Base-by-base conservation (phyloP, 2,329 filamentous ascomycete genomes). In the Exophiala xenobiotica region DNA sequence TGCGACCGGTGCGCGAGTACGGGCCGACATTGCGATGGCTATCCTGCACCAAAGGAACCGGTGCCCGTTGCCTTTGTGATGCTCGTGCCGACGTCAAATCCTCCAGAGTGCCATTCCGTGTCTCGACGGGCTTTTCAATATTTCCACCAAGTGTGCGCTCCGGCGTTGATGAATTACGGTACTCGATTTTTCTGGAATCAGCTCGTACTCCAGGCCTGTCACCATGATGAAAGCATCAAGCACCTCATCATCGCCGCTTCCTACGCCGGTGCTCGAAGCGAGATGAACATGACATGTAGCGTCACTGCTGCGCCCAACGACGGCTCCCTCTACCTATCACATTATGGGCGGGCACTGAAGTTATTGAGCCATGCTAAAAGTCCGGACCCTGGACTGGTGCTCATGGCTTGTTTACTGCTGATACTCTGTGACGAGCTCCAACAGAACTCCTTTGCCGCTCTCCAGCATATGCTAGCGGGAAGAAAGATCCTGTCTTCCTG, bases 11-110 rank as follows among this genome's bases (percentile, higher is more conserved):
- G 70, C 51, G 52, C 57, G 4, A 65, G 58, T 4, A 70, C 69
- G 1, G 68, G 68, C 6, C 65, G 69, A 3, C 63, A 64, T 38
- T 72, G 70, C 50, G 70, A 71, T 46, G 68, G 70, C 16, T 72
- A 71, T 54, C 39, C 46, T 14, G 18, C 31, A 19, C 46, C 45
- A 18, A 41, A 31, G 29, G 16, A 42, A 20, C 24, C 26, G 11
- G 12, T 45, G 11, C 48, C 42, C 8, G 42, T 41, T 3, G 52
- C 46, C 2, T 22, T 53, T 4, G 33, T 54, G 18, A 8, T 57
- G 27, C 44, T 54, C 5, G 37, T 44, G 51, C 8, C 31, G 5
- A 12, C n/a, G 11, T 35, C 31, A 6, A 12, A 12, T 35, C 31
- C 16, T n/a, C 24, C 39, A 8, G 45, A 39, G 35, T 31, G 48